A percentile compares a stretch with the other conserved stretches of the same genome.
Conservation (phyloP, 2,329 filamentous ascomycete genomes). For the Ustulina deusta region DNA sequence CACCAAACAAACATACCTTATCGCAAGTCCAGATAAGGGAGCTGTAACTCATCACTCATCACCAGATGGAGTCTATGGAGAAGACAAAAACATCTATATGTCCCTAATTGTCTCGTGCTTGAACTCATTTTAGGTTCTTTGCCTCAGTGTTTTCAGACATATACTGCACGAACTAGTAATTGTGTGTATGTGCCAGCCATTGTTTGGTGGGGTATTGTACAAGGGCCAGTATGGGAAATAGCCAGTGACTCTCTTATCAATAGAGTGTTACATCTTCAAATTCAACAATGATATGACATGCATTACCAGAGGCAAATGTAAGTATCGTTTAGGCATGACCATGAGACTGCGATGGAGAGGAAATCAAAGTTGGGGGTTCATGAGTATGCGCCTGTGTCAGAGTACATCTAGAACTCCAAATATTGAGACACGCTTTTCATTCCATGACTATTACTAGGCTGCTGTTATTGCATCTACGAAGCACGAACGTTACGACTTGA, state of each 20-base stretch:
- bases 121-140: not conserved
- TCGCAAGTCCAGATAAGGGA: not conserved
- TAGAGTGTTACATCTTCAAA: not conserved
- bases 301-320: not conserved
- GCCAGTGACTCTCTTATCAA: not conserved
- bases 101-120: not conserved
- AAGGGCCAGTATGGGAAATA: not conserved
- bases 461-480: not conserved
- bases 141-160: not conserved
- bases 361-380: not conserved
- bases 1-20: too few relatives aligned
- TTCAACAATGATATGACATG: not conserved
- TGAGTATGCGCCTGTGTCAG: not conserved
- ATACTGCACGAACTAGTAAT: not conserved
- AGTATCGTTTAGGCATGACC: not conserved
- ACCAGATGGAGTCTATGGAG: not conserved
- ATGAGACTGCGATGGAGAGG: not conserved
- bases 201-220: not conserved
- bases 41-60: not conserved
- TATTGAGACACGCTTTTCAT: not conserved
- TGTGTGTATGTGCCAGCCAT: not conserved
- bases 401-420: not conserved
- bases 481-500: not conserved
- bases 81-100: not conserved
- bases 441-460: not conserved